A percentile compares a stretch with the other conserved stretches of the same genome.
These are phyloP conservation scores for Alternaria dauci DNA, from an alignment of 2,329 filamentous ascomycete genomes.

Conservation along the genomic window DNA sequence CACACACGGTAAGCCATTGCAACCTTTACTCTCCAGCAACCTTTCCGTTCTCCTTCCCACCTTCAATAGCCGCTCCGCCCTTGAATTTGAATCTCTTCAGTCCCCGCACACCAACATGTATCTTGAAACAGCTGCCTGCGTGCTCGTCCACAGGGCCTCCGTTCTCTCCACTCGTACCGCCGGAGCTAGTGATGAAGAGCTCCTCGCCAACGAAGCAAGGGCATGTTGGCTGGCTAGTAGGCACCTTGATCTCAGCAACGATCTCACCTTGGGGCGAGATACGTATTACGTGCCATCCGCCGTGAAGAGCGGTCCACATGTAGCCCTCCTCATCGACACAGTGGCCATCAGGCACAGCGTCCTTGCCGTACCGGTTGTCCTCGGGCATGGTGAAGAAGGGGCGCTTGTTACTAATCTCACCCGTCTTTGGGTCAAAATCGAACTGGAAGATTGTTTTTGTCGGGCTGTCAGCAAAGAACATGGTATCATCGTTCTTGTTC, in stretches of 20 bases:
- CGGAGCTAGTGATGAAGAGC: constrained; percentile 81
- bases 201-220: constrained; percentile 77
- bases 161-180: constrained; percentile 54
- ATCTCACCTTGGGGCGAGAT: constrained; percentile 75
- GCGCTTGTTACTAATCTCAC: constrained; percentile 71
- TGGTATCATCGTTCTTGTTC: constrained; percentile 74
- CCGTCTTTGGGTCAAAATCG: constrained; percentile 73
- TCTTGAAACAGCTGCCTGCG: constrained; percentile 75
- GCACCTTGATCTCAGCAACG: constrained; percentile 76
- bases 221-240: constrained; percentile 83
- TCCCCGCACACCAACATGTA: constrained; percentile 78
- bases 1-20: background rate
- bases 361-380: constrained; percentile 57
- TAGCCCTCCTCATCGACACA: constrained; percentile 84
- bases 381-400: constrained; percentile 75
- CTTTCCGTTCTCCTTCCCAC: constrained; percentile 40
- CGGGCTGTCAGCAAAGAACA: constrained; percentile 86
- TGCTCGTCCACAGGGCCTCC: constrained; percentile 70
- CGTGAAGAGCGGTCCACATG: constrained; percentile 89
- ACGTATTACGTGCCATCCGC: constrained; percentile 76
- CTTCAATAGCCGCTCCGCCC: constrained; percentile 39
- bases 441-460: constrained; percentile 74
- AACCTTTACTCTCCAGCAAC: constrained; percentile 34
- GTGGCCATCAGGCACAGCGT: constrained; percentile 78
- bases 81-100: constrained; percentile 50